Evolutionary conservation across 2,329 filamentous ascomycete genomes (phyloP).

Genomic region (Ascochyta clinopodiicola): DNA sequence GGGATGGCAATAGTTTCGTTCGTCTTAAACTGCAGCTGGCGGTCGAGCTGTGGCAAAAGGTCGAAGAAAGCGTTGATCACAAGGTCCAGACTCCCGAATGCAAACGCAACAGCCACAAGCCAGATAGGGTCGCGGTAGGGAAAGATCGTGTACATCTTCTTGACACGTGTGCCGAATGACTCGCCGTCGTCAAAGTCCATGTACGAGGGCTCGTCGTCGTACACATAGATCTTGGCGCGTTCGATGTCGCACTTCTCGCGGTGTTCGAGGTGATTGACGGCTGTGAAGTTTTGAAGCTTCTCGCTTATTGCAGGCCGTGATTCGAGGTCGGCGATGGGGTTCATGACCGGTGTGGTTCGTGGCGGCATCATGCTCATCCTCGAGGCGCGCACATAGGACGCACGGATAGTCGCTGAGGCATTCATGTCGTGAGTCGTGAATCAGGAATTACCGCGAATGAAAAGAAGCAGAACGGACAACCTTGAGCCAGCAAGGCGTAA

Average conservation of each 20-base stretch:
- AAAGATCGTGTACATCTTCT: constrained; percentile 33
- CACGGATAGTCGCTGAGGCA: constrained; percentile 38
- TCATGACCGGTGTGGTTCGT: neutral
- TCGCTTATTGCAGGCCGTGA: constrained; percentile 25
- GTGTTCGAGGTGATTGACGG: constrained; percentile 30
- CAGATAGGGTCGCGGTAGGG: constrained; percentile 39
- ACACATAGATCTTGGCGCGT: constrained; percentile 16
- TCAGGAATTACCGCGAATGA: neutral
- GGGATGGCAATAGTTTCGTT: constrained; percentile 30
- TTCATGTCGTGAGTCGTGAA: constrained; percentile 29
- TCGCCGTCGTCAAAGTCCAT: constrained; percentile 18
- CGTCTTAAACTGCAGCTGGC: constrained; percentile 19
- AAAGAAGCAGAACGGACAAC: constrained; percentile 1
- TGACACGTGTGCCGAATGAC: constrained; percentile 5
- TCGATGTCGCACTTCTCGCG: constrained; percentile 31
- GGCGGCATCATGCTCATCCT: constrained; percentile 25
- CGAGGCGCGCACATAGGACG: constrained; percentile 34
- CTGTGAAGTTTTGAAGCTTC: constrained; percentile 28
- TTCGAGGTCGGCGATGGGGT: constrained; percentile 16
- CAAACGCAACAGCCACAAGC: constrained; percentile 37
- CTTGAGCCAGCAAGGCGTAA: constrained; percentile 18
- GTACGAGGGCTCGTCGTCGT: constrained; percentile 19
- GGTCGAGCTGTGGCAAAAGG: constrained; percentile 23
- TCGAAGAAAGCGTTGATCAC: constrained; percentile 39
- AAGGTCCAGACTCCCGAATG: constrained; percentile 32